Conservation (phyloP, 1,139 yeast genomes). For the Yamadazyma sp. region DNA sequence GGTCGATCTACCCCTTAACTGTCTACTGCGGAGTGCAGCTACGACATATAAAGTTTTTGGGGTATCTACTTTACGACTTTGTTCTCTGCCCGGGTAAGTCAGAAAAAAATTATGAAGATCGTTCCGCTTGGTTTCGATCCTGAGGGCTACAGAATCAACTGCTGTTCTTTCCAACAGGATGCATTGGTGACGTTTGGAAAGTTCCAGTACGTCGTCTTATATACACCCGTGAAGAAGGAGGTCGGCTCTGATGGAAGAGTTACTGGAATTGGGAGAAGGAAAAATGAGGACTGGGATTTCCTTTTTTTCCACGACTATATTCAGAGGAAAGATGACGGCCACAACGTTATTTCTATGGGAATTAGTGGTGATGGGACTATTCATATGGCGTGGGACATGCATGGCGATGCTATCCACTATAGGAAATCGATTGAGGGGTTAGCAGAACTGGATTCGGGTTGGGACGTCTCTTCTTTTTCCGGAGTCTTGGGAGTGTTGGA, state of each 20-base stretch:
- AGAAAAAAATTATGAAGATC: neutral
- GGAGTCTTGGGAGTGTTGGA: slow-evolving; percentile 1
- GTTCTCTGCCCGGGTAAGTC: no score
- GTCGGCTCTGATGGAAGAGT: slow-evolving; percentile 1
- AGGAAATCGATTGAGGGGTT: slow-evolving; percentile 6
- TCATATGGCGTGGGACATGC: slow-evolving; percentile 19
- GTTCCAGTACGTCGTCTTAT: slow-evolving; percentile 8
- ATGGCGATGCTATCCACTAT: slow-evolving; percentile 15
- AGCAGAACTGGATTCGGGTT: slow-evolving; percentile 1
- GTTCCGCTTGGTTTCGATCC: slow-evolving; percentile 4
- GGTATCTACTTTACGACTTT: no score
- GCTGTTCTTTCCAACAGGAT: slow-evolving; percentile 12
- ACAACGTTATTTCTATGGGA: slow-evolving; percentile 17
- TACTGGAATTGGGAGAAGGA: slow-evolving; percentile 6
- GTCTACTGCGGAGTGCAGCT: no score
- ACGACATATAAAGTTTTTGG: no score
- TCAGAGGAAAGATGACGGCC: slow-evolving; percentile 18
- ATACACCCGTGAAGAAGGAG: slow-evolving; percentile 2
- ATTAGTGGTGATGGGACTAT: slow-evolving; percentile 19
- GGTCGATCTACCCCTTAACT: no score
- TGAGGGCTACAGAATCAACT: slow-evolving; percentile 8
- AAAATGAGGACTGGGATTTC: slow-evolving; percentile 4
- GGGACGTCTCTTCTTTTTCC: slow-evolving; percentile 4
- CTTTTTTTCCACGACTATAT: slow-evolving; percentile 11
- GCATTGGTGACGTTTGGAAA: slow-evolving; percentile 8